These are phyloP conservation scores for Crotalaria pallida DNA, from an alignment of 306 rosid species.

Conservation along the genomic window DNA sequence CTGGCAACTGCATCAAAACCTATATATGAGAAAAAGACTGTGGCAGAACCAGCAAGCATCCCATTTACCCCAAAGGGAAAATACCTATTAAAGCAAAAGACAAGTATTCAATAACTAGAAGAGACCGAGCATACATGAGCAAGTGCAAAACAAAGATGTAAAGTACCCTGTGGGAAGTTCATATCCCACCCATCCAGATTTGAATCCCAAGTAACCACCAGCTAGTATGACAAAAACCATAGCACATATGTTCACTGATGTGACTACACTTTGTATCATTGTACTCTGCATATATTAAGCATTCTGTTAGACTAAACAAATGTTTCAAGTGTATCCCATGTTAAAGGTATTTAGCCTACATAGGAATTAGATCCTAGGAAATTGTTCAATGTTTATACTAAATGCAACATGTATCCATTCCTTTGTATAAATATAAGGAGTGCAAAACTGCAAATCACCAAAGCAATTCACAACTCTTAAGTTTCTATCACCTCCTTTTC, in stretches of 20 bases:
- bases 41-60: constrained; percentile 95
- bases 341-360: too few species aligned
- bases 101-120: neutral
- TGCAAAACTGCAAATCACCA: too few species aligned
- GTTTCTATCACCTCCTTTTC: too few species aligned
- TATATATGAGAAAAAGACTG: constrained; percentile 80
- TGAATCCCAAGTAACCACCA: constrained; percentile 81
- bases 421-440: too few species aligned
- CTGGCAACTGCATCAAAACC: constrained; percentile 93
- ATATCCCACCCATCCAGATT: constrained; percentile 93
- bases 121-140: neutral
- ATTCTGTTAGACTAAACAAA: neutral
- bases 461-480: too few species aligned
- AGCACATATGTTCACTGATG: constrained; percentile 72
- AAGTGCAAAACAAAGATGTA: constrained; percentile 10
- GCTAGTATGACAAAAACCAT: constrained; percentile 70
- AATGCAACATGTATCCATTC: too few species aligned
- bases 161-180: constrained; percentile 74
- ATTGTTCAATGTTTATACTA: too few species aligned
- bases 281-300: constrained; percentile 61
- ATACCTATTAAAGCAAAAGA: constrained; percentile 45
- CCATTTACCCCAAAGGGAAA: constrained; percentile 92
- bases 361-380: too few species aligned
- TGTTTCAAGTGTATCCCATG: too few species aligned
- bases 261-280: constrained; percentile 60